Conservation (phyloP, 140 eudicot genomes). For the Erigeron philadelphicus region DNA sequence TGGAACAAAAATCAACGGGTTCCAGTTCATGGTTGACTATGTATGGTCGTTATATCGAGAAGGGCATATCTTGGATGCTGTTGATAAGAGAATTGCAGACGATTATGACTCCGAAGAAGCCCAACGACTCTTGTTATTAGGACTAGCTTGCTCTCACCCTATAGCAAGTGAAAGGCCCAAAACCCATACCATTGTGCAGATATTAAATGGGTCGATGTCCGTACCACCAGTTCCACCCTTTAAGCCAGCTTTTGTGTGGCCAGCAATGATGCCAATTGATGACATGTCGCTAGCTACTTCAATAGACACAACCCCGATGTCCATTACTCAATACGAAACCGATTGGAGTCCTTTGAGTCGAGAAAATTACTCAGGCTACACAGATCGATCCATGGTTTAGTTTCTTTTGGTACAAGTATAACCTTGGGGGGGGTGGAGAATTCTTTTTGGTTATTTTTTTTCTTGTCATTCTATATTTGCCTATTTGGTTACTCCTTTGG, state of each 20-base stretch:
- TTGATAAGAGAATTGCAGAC: slow-evolving; percentile 49
- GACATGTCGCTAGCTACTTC: slow-evolving; percentile 41
- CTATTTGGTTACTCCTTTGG: background rate
- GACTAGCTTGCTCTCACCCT: slow-evolving; percentile 84
- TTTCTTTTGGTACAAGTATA: slow-evolving; percentile 37
- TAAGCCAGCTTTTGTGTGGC: slow-evolving; percentile 83
- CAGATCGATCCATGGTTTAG: slow-evolving; percentile 55
- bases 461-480: slow-evolving; percentile 10
- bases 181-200: slow-evolving; percentile 56
- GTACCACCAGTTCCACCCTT: slow-evolving; percentile 66
- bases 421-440: slow-evolving; percentile 31
- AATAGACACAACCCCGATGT: slow-evolving; percentile 38
- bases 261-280: slow-evolving; percentile 47
- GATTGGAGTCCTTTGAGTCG: slow-evolving; percentile 52
- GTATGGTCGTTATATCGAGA: slow-evolving; percentile 70
- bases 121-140: slow-evolving; percentile 51
- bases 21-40: slow-evolving; percentile 59
- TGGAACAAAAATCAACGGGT: slow-evolving; percentile 52
- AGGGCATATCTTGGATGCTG: slow-evolving; percentile 45
- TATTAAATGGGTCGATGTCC: slow-evolving; percentile 48
- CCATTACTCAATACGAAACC: slow-evolving; percentile 48
- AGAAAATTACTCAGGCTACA: slow-evolving; percentile 47
- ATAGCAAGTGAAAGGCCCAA: slow-evolving; percentile 65
- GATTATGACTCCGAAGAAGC: slow-evolving; percentile 62
- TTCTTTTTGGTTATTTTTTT: slow-evolving; percentile 22